Conservation (phyloP, 352 stramenopile genomes). For the Pythium biforme region DNA sequence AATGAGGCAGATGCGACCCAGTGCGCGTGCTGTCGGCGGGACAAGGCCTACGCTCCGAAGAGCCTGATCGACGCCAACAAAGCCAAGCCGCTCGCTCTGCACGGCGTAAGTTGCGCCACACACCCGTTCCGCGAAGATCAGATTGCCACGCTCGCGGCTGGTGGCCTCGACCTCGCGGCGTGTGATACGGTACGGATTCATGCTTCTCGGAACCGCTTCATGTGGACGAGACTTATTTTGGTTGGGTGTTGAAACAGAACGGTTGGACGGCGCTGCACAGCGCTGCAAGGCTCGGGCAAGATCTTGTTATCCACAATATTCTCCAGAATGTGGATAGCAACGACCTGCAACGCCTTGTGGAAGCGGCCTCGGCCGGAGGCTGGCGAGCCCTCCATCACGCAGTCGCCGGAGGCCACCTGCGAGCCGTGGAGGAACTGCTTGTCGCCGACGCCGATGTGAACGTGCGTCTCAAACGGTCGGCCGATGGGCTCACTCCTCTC, state of each 20-base stretch:
- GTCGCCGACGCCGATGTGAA: conserved; percentile 32
- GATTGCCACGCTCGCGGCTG: conserved; percentile 19
- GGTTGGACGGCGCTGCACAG: conserved; percentile 40
- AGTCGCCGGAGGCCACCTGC: conserved; percentile 25
- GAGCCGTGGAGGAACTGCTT: conserved; percentile 37
- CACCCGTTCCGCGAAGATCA: conserved; percentile 31
- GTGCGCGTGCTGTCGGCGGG: conserved; percentile 32
- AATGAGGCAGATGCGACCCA: conserved; percentile 23
- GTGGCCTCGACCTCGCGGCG: conserved; percentile 31
- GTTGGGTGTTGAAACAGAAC: conserved; percentile 14
- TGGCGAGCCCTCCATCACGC: conserved; percentile 45
- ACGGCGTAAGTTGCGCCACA: conserved; percentile 28
- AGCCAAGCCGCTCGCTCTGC: conserved; percentile 34
- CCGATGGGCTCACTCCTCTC: conserved; percentile 35
- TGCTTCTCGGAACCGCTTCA: background rate
- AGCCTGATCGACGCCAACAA: conserved; percentile 19
- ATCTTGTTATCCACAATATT: conserved; percentile 26
- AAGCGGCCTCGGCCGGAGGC: conserved; percentile 26
- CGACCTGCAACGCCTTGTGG: background rate
- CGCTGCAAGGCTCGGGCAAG: conserved; percentile 34
- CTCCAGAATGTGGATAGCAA: background rate
- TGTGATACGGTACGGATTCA: conserved; percentile 29
- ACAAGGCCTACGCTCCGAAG: conserved; percentile 28
- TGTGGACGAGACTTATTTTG: background rate
- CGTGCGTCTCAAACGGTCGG: conserved; percentile 21